Evolutionary conservation across 306 rosid genomes (phyloP), one percentile per base, ranked within the genome.

Genomic region (Cicer judaicum): DNA sequence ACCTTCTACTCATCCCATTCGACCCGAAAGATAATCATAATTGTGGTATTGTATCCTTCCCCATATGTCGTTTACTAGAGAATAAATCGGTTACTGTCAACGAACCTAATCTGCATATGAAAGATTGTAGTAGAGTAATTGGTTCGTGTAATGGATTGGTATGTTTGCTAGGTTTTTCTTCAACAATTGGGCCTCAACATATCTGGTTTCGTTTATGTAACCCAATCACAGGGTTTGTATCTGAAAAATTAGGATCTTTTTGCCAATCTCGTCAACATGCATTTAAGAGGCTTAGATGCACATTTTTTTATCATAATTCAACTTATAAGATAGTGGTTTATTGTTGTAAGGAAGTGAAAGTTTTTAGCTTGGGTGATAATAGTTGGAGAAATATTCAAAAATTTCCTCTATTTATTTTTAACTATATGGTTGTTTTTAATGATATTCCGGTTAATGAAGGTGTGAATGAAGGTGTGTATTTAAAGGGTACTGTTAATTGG

Each of bases 71-170:
- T 12, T 49, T 49, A 49, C 18, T 1, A 1, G 18, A 1, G 6
- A 49, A 49, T 6, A 4, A 14, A n/a, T 49, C 54, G 0, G 1
- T 49, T 18, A 49, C 54, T 49, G 6, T n/a, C 54, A 1, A 13
- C 2, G 16, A 13, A 13, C 8, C 19, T 3, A 29, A 3, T 29
- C 3, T 2, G 5, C 5, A 29, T 3, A 29, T 29, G 34, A 5
- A 1, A 1, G 8, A n/a, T 49, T 6, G 8, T n/a, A 5, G 7
- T 7, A 2, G 41, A 12, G 64, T 29, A 10, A 8, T 60, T 60
- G 43, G 66, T 60, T 60, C 66, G 1, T 60, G 15, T 5, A 60
- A 60, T 36, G 66, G 66, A 36, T 60, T 60, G 42, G 1, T 60
- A 1, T 60, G 66, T 36, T 60, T 60, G 14, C 9, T 59, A 2